Base-by-base conservation (phyloP, 305 asterid genomes). In the Solanum chacoense region DNA sequence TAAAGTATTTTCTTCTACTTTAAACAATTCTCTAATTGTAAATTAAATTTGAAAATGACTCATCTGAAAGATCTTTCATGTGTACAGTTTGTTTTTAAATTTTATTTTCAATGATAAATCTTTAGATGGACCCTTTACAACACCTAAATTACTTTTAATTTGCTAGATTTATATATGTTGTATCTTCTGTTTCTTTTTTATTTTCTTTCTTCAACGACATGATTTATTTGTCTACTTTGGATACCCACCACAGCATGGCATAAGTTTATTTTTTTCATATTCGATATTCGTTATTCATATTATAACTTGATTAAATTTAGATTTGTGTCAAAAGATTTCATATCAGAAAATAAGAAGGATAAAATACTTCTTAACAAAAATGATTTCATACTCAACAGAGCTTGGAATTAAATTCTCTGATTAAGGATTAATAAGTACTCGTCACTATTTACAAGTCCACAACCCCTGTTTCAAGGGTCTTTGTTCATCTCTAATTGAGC, bases 291-390 rank as follows among this genome's bases (percentile, higher is more conserved):
- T 0, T 71, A 1, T 28, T 72, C 0, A 72, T 6, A 72, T 72
- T 26, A 3, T 2, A 2, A 5, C 7, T 24, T 10, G 2, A n/a
- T 67, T 24, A 24, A 67, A 67, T 67, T 67, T 11, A 67, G 0
- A 71, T 3, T 28, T 71, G 6, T 13, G 1, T 71, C 11, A 3
- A 28, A 8, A 71, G 7, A 0, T 0, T 3, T 13, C 3, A 71
- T 2, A 71, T 28, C 1, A 2, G 0, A 4, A n/a, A 5, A 24
- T 24, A 67, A 4, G 1, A 11, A 11, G 16, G 4, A 5, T 0
- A 24, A 5, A 11, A 11, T 28, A 67, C 8, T n/a, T 11, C 16
- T 10, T 65, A 65, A 65, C 4, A 65, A 65, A 24, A 1, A 10
- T 3, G 3, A 65, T 65, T 65, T 65, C 8, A 11, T 24, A 24